phyloP scores from a whole-genome alignment of 306 rosid genomes.

The Dryas alaskensis region DNA sequence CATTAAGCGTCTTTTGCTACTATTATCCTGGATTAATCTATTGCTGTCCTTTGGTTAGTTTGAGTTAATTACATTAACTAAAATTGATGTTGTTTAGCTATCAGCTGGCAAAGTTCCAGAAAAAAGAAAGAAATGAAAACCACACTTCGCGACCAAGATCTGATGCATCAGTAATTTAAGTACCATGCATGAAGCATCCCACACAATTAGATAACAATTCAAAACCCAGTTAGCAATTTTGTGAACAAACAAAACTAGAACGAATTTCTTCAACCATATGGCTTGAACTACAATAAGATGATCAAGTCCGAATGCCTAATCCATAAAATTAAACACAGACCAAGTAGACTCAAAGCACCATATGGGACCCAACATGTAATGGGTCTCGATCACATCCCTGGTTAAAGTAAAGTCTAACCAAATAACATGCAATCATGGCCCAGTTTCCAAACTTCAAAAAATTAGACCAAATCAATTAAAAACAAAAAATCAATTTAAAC shows the following conservation, averaged over 20 bases:
- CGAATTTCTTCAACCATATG: background rate
- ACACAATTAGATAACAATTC: background rate
- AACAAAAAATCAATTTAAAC: background rate
- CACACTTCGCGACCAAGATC: background rate
- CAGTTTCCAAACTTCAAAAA: constrained; percentile 4
- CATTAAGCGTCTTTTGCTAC: background rate
- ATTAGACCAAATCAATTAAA: background rate
- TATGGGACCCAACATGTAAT: background rate
- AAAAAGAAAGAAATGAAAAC: no score
- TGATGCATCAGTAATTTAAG: background rate
- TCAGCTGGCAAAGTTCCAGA: no score
- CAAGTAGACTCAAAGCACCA: background rate
- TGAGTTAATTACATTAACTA: background rate
- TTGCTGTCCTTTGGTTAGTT: background rate
- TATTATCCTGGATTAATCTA: background rate
- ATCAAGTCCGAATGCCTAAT: background rate
- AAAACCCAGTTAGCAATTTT: background rate
- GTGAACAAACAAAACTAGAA: background rate
- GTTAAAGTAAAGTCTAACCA: background rate
- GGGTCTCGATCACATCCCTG: background rate
- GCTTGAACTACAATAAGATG: background rate
- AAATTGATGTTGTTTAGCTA: background rate
- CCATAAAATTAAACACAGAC: background rate
- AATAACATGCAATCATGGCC: background rate
- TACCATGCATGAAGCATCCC: background rate